Percentiles rank a stretch among this genome's conserved stretches.
phyloP scores from a whole-genome alignment of 2,329 filamentous ascomycete species.

The Claviceps paspali region DNA sequence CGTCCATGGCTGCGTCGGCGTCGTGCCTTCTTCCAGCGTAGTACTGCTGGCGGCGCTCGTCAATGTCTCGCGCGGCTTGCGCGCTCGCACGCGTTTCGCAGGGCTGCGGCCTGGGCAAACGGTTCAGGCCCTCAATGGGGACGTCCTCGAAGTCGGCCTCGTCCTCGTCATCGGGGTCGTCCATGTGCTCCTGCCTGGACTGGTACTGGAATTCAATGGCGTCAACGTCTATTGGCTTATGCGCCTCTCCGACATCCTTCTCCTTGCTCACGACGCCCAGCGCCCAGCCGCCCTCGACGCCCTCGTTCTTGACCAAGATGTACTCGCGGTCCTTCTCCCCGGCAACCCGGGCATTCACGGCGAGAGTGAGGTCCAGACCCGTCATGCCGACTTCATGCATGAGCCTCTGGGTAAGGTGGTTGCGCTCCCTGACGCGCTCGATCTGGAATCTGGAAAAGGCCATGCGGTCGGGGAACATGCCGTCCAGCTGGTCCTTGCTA shows the following conservation, averaged over 20 bases:
- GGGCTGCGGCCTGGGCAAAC: slow-evolving; percentile 46
- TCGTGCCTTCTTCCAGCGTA: slow-evolving; percentile 10
- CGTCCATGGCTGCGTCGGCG: slow-evolving; percentile 21
- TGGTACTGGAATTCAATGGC: slow-evolving; percentile 41
- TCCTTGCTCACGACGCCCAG: slow-evolving; percentile 82
- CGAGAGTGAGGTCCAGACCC: slow-evolving; percentile 54
- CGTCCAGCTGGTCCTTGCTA: slow-evolving; percentile 88
- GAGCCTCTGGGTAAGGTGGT: slow-evolving; percentile 82
- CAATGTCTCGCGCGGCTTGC: slow-evolving; percentile 13
- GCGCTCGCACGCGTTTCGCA: slow-evolving; percentile 10
- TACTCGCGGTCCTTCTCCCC: slow-evolving; percentile 88
- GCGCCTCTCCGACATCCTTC: slow-evolving; percentile 61
- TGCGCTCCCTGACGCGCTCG: slow-evolving; percentile 80
- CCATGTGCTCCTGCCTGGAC: slow-evolving; percentile 37
- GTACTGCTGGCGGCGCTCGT: slow-evolving; percentile 14
- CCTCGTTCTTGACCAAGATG: slow-evolving; percentile 88
- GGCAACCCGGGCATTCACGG: slow-evolving; percentile 51
- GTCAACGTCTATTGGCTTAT: slow-evolving; percentile 90
- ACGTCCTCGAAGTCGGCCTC: slow-evolving; percentile 80
- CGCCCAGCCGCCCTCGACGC: slow-evolving; percentile 90
- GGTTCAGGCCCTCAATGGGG: slow-evolving; percentile 77
- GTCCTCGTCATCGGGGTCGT: slow-evolving; percentile 44
- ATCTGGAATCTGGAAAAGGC: slow-evolving; percentile 95
- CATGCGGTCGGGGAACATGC: slow-evolving; percentile 96
- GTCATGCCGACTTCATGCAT: slow-evolving; percentile 93